phyloP scores from a whole-genome alignment of 2,329 filamentous ascomycete species.

The Cryphonectria japonica region DNA sequence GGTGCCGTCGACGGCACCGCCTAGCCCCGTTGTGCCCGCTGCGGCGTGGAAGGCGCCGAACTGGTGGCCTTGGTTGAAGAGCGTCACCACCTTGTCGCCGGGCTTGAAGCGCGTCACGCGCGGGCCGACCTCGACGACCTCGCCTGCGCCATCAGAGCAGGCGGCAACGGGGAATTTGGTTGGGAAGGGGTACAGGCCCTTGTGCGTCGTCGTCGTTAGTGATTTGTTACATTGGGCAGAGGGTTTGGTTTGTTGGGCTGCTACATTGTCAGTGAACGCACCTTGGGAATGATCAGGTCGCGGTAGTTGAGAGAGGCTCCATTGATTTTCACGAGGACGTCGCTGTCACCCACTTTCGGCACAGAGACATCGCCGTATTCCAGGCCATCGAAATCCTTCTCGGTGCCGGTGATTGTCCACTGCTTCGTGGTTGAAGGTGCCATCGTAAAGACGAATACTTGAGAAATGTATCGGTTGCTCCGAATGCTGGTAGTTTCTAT shows the following conservation, averaged over 20 bases:
- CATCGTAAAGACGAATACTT: conserved; percentile 24
- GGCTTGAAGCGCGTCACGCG: conserved; percentile 52
- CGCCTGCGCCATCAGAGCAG: conserved; percentile 58
- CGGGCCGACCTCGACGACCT: conserved; percentile 54
- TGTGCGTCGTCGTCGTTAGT: not conserved
- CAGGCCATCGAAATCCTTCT: conserved; percentile 64
- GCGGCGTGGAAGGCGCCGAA: conserved; percentile 44
- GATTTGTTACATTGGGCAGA: not conserved
- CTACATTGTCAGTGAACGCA: conserved; percentile 16
- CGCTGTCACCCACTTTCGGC: conserved; percentile 67
- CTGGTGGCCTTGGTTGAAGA: conserved; percentile 63
- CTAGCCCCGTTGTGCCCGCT: conserved; percentile 60
- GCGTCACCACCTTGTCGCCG: conserved; percentile 60
- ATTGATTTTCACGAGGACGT: conserved; percentile 70
- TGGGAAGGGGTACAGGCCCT: conserved; percentile 52
- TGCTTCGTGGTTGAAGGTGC: conserved; percentile 51
- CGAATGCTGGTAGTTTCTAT: not conserved
- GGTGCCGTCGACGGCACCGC: conserved; percentile 69
- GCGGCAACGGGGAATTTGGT: conserved; percentile 50
- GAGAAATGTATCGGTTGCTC: not conserved
- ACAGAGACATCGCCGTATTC: conserved; percentile 58
- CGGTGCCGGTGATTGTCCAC: conserved; percentile 57
- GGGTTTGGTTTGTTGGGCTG: not conserved
- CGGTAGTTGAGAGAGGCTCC: conserved; percentile 60
- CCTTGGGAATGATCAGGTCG: conserved; percentile 53